Base-by-base conservation (phyloP, 192 early-diverging fungal genomes). In the Coemansia sp. region DNA sequence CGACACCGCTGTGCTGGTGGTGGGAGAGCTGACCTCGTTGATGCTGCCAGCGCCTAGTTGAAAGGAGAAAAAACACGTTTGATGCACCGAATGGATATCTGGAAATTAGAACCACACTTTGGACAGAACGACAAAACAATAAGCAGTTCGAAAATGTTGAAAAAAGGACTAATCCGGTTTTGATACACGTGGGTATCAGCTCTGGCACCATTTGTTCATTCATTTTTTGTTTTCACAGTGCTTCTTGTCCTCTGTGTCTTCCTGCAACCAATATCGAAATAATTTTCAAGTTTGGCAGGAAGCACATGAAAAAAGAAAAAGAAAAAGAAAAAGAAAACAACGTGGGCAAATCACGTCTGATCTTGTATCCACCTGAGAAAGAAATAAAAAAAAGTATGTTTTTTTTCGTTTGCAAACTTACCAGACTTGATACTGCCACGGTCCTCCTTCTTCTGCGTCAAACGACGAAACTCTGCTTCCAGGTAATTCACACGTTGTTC, bases 401-500 rank as follows among this genome's bases (percentile, higher is more conserved):
- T 55, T 55, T 55, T 55, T 18, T 55, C 5, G 17, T 55, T 10
- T 54, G 8, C 20, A 12, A 20, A 25, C 48, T 59, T 74, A 74
- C 73, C 64, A 3, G 75, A 77, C 59, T 74, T 70, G 34, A 83
- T 67, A 66, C 74, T 83, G 69, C 73, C 58, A 66, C 70, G 75
- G 56, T 83, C 84, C 28, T 85, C 77, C 67, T 83, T 83, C 70
- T 83, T 82, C 51, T 87, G 76, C 57, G 85, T 78, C 45, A 93
- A 58, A 36, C 83, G 86, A 56, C 80, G 78, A 51, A 89, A 87
- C 73, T 91, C 86, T 60, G 86, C 84, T 49, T 85, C 83, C 59
- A 91, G 80, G 58, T 86, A 93, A 32, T 86, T 87, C 61, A 93
- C 87, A 54, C 84, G 83, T 63, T 85, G 87, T 64, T 90, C 86